Percentiles rank a stretch among this genome's conserved stretches.
Conservation (phyloP, 2,329 filamentous ascomycete species). For the Aspergillus glaucus region DNA sequence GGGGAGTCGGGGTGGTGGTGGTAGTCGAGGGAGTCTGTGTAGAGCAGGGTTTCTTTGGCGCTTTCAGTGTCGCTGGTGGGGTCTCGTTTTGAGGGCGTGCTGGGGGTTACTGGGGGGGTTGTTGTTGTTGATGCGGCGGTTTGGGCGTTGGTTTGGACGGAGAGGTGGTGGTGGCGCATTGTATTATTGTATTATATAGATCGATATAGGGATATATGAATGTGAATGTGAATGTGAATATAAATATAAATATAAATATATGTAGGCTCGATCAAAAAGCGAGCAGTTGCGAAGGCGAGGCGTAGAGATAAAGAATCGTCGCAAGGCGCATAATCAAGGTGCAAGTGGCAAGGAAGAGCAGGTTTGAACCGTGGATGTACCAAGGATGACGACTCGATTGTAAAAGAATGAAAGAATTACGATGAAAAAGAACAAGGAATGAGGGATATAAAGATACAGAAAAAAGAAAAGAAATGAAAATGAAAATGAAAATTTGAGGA, state of each 20-base stretch:
- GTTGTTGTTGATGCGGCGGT: not conserved
- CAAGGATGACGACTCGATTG: not conserved
- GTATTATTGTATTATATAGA: not conserved
- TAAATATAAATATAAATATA: too few species aligned
- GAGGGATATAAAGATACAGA: constrained; percentile 1
- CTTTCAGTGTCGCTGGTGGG: not conserved
- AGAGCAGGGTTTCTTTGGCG: not conserved
- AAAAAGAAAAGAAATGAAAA: constrained; percentile 5
- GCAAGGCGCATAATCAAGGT: constrained; percentile 1
- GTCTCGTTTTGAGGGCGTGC: not conserved
- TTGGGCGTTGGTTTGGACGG: not conserved
- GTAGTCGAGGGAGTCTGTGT: constrained; percentile 5
- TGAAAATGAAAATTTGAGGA: not conserved
- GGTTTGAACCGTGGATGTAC: too few species aligned
- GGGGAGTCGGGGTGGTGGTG: constrained; percentile 23
- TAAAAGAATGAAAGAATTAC: constrained; percentile 1
- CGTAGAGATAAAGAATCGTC: not conserved
- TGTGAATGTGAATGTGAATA: too few species aligned
- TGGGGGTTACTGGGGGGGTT: not conserved
- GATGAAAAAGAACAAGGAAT: constrained; percentile 1
- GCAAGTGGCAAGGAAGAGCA: not conserved
- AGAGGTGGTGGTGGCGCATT: not conserved
- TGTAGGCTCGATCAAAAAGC: not conserved
- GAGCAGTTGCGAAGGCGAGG: not conserved
- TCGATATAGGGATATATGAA: too few species aligned